phyloP scores from a whole-genome alignment of 2,329 filamentous ascomycete species.

The Aureobasidium melanogenum region DNA sequence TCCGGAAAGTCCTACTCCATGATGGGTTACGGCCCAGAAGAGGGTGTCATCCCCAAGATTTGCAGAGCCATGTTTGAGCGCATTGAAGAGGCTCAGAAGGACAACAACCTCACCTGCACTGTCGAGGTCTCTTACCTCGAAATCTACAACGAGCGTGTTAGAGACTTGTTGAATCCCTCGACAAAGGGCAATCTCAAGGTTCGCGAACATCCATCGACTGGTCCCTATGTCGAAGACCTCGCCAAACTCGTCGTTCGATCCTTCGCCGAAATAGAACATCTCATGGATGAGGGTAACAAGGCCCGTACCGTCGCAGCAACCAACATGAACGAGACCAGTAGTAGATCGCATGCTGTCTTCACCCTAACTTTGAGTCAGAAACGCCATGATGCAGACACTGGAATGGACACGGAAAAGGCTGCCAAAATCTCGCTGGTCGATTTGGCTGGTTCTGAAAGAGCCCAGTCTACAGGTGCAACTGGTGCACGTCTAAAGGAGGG shows the following conservation, averaged over 20 bases:
- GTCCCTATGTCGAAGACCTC: slow-evolving; percentile 95
- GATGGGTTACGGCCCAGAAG: slow-evolving; percentile 97
- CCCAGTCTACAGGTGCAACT: slow-evolving; percentile 92
- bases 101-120: slow-evolving; percentile 75
- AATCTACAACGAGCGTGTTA: slow-evolving; percentile 97
- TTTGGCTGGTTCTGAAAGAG: slow-evolving; percentile 93
- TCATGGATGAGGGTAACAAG: slow-evolving; percentile 99
- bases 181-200: slow-evolving; percentile 97
- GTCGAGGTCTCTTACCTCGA: slow-evolving; percentile 98
- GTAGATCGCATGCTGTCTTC: slow-evolving; percentile 96
- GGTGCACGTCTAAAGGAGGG: slow-evolving; percentile 93
- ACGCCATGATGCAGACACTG: slow-evolving; percentile 79
- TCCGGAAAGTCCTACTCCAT: slow-evolving; percentile 99
- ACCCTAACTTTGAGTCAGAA: slow-evolving; percentile 94
- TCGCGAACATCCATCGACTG: slow-evolving; percentile 92
- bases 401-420: slow-evolving; percentile 95
- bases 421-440: slow-evolving; percentile 97
- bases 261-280: slow-evolving; percentile 88
- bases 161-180: slow-evolving; percentile 86
- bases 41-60: slow-evolving; percentile 92
- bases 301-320: slow-evolving; percentile 94
- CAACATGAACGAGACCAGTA: slow-evolving; percentile 99
- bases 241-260: slow-evolving; percentile 90
- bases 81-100: slow-evolving; percentile 59
- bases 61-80: slow-evolving; percentile 96